These are phyloP conservation scores for Phytophthora colocasiae DNA, from an alignment of 352 stramenopile genomes.

Conservation along the genomic window DNA sequence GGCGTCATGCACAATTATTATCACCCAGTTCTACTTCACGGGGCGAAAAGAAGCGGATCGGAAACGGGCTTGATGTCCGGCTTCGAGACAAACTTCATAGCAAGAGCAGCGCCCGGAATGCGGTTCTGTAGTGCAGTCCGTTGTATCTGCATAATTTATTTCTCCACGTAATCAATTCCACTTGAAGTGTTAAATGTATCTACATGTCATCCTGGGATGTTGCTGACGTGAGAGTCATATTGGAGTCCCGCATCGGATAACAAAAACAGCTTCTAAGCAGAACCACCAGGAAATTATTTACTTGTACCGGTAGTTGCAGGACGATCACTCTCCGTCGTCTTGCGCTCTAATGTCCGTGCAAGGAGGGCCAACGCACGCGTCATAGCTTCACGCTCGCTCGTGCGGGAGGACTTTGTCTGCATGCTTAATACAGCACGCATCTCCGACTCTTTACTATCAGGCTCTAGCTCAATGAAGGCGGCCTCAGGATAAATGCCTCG, in stretches of 20 bases:
- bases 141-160: background rate
- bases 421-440: conserved; percentile 87
- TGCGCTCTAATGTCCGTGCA: conserved; percentile 75
- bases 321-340: conserved; percentile 31
- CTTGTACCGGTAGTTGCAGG: conserved; percentile 23
- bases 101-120: conserved; percentile 3
- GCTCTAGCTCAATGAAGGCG: conserved; percentile 98
- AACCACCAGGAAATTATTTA: conserved; percentile 26
- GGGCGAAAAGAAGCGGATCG: conserved; percentile 12
- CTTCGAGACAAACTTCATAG: conserved; percentile 5
- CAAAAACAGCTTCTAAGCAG: no score
- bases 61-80: conserved; percentile 5
- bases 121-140: background rate
- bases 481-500: conserved; percentile 93
- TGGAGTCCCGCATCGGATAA: no score
- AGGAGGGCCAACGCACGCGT: conserved; percentile 77
- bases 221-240: no score
- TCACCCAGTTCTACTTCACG: background rate
- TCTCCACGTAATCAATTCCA: no score
- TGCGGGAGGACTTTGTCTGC: conserved; percentile 81
- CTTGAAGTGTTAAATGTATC: no score
- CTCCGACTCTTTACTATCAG: conserved; percentile 92
- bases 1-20: conserved; percentile 1
- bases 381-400: conserved; percentile 89
- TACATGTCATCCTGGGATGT: no score